Base-by-base conservation (phyloP, 225 moss, liverwort and hornwort genomes). In the Straminergon stramineum region DNA sequence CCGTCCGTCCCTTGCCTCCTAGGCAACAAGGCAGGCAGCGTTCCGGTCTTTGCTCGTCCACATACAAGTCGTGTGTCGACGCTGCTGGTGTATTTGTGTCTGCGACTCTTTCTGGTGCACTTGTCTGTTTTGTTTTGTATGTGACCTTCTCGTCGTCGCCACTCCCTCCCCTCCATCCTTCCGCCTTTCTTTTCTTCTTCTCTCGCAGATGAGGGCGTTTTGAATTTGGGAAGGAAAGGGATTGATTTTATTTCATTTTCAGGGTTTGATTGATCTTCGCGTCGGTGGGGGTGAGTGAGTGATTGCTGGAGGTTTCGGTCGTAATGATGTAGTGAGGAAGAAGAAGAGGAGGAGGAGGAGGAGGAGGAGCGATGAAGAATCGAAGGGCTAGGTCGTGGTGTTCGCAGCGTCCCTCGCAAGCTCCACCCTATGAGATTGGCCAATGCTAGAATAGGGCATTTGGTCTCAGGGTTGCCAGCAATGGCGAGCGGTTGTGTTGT, bases 41-140 rank as follows among this genome's bases (percentile, higher is more conserved):
- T 48, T 27, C 91, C 91, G 87, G 89, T 84, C 83, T 84, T 89
- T 84, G 84, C 90, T 92, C 80, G 87, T 85, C 81, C 86, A 58
- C 89, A 87, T 87, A 86, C 87, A 84, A 78, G 70, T 55, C 78
- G 48, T 51, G 89, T 89, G 91, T 91, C 76, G 77, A 75, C 41
- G 83, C 9, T 75, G 75, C 56, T 58, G 77, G 79, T 84, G 71
- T 79, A 56, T 85, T 81, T 77, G 82, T 87, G 87, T 88, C 87
- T 87, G 87, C 71, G 87, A 84, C 89, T 63, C 88, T 34, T 73
- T 84, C 84, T 67, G 89, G 20, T 37, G 90, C 88, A 75, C 84
- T 84, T 55, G 68, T 53, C 84, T 76, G 83, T 63, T 52, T 48
- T 37, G 69, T 85, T 41, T 51, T 89, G 84, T 63, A 71, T 60